Evolutionary conservation across 345 rosid species (phyloP).

Genomic region (Lepidium africanum): DNA sequence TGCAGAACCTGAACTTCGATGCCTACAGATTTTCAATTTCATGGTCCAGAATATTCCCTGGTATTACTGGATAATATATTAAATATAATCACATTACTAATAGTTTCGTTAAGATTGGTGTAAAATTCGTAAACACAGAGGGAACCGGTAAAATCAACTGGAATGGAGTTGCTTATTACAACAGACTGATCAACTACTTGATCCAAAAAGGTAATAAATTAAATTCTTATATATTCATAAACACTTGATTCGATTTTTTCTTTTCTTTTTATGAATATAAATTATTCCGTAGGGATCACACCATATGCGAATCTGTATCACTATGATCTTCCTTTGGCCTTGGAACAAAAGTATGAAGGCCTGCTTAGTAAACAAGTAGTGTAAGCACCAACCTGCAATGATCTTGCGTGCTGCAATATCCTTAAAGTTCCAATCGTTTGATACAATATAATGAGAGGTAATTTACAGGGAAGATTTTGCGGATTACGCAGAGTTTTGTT

Average conservation of each 20-base stretch:
- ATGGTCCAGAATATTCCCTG: slow-evolving; percentile 95
- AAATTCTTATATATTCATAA: background rate
- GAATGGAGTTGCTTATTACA: slow-evolving; percentile 93
- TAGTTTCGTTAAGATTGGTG: background rate
- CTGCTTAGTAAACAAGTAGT: slow-evolving; percentile 56
- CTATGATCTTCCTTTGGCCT: slow-evolving; percentile 82
- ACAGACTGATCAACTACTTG: slow-evolving; percentile 72
- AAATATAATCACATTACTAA: background rate
- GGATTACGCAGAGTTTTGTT: slow-evolving; percentile 85
- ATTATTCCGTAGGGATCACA: slow-evolving; percentile 51
- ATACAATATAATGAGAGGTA: background rate
- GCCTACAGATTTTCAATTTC: slow-evolving; percentile 97
- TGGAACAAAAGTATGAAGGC: slow-evolving; percentile 73
- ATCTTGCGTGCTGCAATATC: background rate
- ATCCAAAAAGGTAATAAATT: slow-evolving; percentile 42
- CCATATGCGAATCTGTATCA: slow-evolving; percentile 90
- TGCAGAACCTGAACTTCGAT: slow-evolving; percentile 73
- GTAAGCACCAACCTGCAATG: slow-evolving; percentile 34
- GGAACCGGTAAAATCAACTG: slow-evolving; percentile 79
- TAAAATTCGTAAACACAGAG: slow-evolving; percentile 54
- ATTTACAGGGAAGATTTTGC: slow-evolving; percentile 74
- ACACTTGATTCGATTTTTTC: background rate
- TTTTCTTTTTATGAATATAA: background rate
- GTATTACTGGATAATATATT: slow-evolving; percentile 27
- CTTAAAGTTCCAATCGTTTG: background rate